Evolutionary conservation across 2,329 filamentous ascomycete genomes (phyloP), one percentile per base, ranked within the genome.

Genomic region (Claviceps monticola): DNA sequence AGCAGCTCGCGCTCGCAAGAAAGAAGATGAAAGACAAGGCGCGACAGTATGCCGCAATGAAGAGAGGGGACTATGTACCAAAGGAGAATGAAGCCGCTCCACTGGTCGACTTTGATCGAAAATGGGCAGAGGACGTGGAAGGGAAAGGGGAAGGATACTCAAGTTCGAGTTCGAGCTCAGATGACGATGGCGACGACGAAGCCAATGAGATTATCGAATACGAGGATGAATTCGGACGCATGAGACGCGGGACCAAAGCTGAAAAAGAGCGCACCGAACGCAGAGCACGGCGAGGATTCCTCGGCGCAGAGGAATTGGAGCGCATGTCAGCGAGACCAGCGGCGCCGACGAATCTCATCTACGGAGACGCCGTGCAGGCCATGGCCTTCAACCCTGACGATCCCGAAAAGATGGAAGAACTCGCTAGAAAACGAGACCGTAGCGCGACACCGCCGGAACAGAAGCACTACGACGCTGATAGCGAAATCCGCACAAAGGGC

Each of bases 31-130:
- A 94, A 63, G 84, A 89, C 69, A 98, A 98, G 68, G 88, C 87
- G 3, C 79, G 86, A 4, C 70, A 93, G 2, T 98, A 98, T 67
- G 83, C 86, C 6, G 86, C 87, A 39, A 84, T 98, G 80, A 95
- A 95, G 68, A 78, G 86, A 37, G 90, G 91, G n/a, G 84, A 95
- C 62, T 83, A 87, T 66, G 72, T 87, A n/a, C 73, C 78, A 16
- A 76, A 76, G 51, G 78, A 86, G 57, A 78, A 83, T 62, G 72
- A 79, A 59, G 71, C 79, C 43, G 79, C 82, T 58, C 76, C 79
- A 23, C 77, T 95, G 26, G 84, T 98, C 2, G 91, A 98, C 69
- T 98, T 98, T 66, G 93, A 97, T 68, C 77, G 84, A 55, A 98
- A 97, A 70, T 97, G 93, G 90, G 88, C 85, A 0, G 87, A 95